A percentile compares a stretch with the other conserved stretches of the same genome.
Evolutionary conservation across 139 green algal species (phyloP).

Genomic region (Microglena sp.): DNA sequence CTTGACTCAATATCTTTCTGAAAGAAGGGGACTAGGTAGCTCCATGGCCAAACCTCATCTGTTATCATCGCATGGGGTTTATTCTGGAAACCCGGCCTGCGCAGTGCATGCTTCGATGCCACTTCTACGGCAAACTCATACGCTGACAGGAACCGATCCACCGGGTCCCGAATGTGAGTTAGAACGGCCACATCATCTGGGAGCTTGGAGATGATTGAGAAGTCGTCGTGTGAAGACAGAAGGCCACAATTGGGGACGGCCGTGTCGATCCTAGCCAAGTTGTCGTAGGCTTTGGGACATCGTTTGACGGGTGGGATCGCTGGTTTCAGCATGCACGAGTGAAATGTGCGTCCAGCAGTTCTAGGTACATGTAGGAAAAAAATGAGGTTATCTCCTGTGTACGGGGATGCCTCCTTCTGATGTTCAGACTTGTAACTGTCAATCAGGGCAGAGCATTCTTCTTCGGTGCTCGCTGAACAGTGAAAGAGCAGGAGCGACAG

Average conservation of each 20-base stretch:
- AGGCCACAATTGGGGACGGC: constrained; percentile 53
- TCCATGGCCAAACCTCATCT: constrained; percentile 88
- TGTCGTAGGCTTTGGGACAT: constrained; percentile 77
- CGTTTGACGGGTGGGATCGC: constrained; percentile 27
- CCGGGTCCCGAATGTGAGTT: constrained; percentile 63
- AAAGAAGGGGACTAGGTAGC: constrained; percentile 67
- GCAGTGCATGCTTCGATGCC: not conserved
- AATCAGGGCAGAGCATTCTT: constrained; percentile 19
- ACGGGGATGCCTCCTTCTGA: constrained; percentile 29
- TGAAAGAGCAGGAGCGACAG: constrained; percentile 7
- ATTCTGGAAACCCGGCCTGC: constrained; percentile 12
- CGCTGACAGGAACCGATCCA: constrained; percentile 67
- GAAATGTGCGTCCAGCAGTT: constrained; percentile 83
- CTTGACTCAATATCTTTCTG: constrained; percentile 40
- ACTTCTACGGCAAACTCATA: constrained; percentile 78
- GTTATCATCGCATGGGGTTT: constrained; percentile 47
- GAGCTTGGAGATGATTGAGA: constrained; percentile 57
- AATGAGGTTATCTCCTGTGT: constrained; percentile 46
- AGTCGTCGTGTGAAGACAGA: constrained; percentile 82
- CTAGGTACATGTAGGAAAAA: constrained; percentile 93
- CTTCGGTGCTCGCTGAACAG: not conserved
- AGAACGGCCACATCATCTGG: constrained; percentile 37
- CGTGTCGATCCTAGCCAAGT: constrained; percentile 60
- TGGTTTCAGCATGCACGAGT: constrained; percentile 74
- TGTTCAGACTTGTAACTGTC: constrained; percentile 34